Conservation (phyloP, 2,329 filamentous ascomycete genomes). For the Cladophialophora exuberans region DNA sequence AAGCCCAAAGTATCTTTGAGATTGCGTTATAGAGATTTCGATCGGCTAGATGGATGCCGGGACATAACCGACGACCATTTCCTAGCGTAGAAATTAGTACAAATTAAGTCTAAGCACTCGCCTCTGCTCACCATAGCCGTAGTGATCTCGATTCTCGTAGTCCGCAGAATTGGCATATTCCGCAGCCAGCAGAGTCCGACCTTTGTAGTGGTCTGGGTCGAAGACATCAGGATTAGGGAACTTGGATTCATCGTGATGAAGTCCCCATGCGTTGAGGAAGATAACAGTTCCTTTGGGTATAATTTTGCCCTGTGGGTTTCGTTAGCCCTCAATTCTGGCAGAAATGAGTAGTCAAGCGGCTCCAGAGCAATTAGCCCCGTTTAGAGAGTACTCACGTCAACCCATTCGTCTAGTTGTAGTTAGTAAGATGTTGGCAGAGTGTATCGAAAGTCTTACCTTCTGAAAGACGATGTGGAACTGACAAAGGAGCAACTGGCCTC, state of each 20-base stretch:
- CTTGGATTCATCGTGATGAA: slow-evolving; percentile 42
- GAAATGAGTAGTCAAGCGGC: too few species aligned
- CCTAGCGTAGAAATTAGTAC: background rate
- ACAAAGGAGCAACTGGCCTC: slow-evolving; percentile 49
- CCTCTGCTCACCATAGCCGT: slow-evolving; percentile 31
- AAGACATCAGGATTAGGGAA: slow-evolving; percentile 46
- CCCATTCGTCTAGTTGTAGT: slow-evolving; percentile 37
- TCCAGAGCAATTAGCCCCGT: too few species aligned
- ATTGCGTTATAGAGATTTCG: slow-evolving; percentile 35
- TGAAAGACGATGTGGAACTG: slow-evolving; percentile 50
- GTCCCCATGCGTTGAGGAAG: slow-evolving; percentile 54
- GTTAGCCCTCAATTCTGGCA: too few species aligned
- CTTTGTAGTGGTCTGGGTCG: slow-evolving; percentile 44
- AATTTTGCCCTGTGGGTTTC: too few species aligned
- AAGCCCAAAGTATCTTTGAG: slow-evolving; percentile 38
- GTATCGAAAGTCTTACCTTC: slow-evolving; percentile 25
- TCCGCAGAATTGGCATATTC: slow-evolving; percentile 42
- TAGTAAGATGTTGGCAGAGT: slow-evolving; percentile 21
- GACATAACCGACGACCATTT: slow-evolving; percentile 38
- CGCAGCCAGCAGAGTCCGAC: slow-evolving; percentile 35
- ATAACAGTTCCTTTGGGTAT: slow-evolving; percentile 53
- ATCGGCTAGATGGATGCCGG: slow-evolving; percentile 40
- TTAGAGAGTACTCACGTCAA: too few species aligned
- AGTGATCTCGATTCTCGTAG: slow-evolving; percentile 41
- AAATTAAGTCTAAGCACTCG: too few species aligned